A percentile compares a stretch with the other conserved stretches of the same genome.
Conservation (phyloP, 164 flowering plant genomes). For the Stephania yunnanensis region DNA sequence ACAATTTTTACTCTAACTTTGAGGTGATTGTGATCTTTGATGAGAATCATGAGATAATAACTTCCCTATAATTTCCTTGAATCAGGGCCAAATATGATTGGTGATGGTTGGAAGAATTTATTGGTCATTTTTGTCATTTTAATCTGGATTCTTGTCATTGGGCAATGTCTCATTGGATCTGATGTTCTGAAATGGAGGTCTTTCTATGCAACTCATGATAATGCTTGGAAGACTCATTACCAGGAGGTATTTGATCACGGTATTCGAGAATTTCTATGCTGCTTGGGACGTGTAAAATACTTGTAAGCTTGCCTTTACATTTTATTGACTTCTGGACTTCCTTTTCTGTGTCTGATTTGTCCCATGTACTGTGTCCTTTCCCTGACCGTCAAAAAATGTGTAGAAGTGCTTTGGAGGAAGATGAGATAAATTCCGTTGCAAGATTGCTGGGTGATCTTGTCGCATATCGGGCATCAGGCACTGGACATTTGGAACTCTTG, state of each 20-base stretch:
- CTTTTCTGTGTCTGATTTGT: background rate
- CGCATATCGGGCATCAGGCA: conserved; percentile 83
- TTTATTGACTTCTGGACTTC: conserved; percentile 4
- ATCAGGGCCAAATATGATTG: conserved; percentile 29
- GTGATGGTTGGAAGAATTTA: conserved; percentile 29
- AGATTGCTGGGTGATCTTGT: conserved; percentile 84
- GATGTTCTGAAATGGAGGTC: conserved; percentile 81
- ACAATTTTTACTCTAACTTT: background rate
- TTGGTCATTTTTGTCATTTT: conserved; percentile 38
- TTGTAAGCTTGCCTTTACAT: conserved; percentile 36
- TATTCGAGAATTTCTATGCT: conserved; percentile 82
- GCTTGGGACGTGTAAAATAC: conserved; percentile 76
- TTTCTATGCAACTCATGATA: conserved; percentile 66
- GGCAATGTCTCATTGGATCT: conserved; percentile 60
- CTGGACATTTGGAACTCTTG: conserved; percentile 85
- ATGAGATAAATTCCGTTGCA: conserved; percentile 76
- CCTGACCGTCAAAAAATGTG: background rate
- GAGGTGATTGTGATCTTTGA: background rate
- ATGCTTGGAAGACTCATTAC: conserved; percentile 82
- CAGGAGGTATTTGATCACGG: conserved; percentile 83
- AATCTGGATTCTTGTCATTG: conserved; percentile 42
- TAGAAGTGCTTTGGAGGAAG: conserved; percentile 71
- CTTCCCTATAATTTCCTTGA: background rate
- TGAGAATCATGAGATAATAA: background rate
- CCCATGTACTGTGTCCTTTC: background rate